These are phyloP conservation scores for Rugonectria rugulosa DNA, from an alignment of 2,329 filamentous ascomycete species.

Conservation along the genomic window DNA sequence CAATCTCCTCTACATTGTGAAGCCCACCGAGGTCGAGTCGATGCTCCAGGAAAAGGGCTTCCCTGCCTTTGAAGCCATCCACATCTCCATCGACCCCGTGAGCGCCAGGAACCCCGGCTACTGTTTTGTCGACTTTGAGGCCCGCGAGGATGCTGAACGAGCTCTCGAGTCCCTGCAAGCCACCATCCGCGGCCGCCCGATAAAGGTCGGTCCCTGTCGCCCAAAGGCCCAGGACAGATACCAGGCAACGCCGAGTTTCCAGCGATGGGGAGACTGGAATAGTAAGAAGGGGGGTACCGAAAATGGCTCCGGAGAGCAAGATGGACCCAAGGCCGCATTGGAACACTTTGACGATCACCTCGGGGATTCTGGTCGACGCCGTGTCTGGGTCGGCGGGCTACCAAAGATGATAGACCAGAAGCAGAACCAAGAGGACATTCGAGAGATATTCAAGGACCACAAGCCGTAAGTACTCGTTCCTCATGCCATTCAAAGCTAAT, in stretches of 20 bases:
- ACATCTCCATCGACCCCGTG: slow-evolving; percentile 74
- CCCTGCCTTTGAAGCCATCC: slow-evolving; percentile 59
- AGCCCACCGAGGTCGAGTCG: slow-evolving; percentile 67
- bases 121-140: slow-evolving; percentile 74
- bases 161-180: slow-evolving; percentile 61
- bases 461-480: slow-evolving; percentile 42
- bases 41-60: slow-evolving; percentile 56
- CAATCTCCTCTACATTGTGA: slow-evolving; percentile 65
- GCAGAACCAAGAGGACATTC: slow-evolving; percentile 55
- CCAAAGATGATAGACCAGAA: slow-evolving; percentile 57
- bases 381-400: slow-evolving; percentile 61
- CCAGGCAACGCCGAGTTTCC: slow-evolving; percentile 36
- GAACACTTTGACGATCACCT: slow-evolving; percentile 43
- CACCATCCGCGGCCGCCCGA: slow-evolving; percentile 62
- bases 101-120: slow-evolving; percentile 75
- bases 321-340: slow-evolving; percentile 21
- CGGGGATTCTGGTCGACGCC: slow-evolving; percentile 43
- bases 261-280: slow-evolving; percentile 56
- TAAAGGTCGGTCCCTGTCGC: slow-evolving; percentile 72
- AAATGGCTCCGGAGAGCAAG: not conserved
- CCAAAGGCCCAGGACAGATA: slow-evolving; percentile 51
- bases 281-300: slow-evolving; percentile 19
- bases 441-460: slow-evolving; percentile 55
- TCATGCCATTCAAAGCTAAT: too few relatives aligned
- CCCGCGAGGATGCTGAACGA: slow-evolving; percentile 61